Percentiles rank a stretch among this genome's conserved stretches.
Conservation (phyloP, 768 basidiomycete genomes). For the Macrolepiota fuliginosa region DNA sequence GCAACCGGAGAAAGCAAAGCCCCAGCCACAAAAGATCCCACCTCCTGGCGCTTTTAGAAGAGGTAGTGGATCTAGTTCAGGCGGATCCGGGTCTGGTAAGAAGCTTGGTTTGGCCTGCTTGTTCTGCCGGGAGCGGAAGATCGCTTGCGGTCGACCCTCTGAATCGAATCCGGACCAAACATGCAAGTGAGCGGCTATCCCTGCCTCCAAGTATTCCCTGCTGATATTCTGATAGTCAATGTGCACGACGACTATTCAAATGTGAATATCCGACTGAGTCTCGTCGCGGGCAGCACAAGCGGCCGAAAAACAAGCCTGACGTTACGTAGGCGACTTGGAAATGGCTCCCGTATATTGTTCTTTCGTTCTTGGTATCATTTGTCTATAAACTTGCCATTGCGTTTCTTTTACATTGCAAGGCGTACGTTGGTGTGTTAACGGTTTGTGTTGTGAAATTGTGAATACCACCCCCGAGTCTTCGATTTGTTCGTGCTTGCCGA, state of each 20-base stretch:
- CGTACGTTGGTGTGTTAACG: no score
- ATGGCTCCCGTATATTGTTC: background rate
- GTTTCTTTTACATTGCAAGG: no score
- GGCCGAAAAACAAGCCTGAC: slow-evolving; percentile 2
- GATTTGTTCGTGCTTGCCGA: background rate
- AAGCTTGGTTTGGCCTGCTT: slow-evolving; percentile 13
- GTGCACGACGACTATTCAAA: slow-evolving; percentile 10
- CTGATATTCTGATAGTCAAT: background rate
- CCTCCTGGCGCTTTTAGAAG: background rate
- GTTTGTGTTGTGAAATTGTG: no score
- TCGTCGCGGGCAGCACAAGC: slow-evolving; percentile 10
- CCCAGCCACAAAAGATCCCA: background rate
- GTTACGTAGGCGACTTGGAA: background rate
- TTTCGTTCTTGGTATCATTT: background rate
- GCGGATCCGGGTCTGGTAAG: background rate
- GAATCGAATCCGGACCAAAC: slow-evolving; percentile 10
- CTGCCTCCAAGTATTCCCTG: no score
- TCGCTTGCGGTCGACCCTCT: slow-evolving; percentile 13
- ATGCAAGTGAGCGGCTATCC: slow-evolving; percentile 3
- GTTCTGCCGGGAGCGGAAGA: slow-evolving; percentile 16
- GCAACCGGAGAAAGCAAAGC: background rate
- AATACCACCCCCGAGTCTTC: background rate
- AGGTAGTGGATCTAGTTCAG: background rate
- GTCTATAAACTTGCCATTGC: no score
- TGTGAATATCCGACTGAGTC: slow-evolving; percentile 11